Evolutionary conservation across 306 rosid species (phyloP), one percentile per base, ranked within the genome.

Genomic region (Begonia loranthoides): DNA sequence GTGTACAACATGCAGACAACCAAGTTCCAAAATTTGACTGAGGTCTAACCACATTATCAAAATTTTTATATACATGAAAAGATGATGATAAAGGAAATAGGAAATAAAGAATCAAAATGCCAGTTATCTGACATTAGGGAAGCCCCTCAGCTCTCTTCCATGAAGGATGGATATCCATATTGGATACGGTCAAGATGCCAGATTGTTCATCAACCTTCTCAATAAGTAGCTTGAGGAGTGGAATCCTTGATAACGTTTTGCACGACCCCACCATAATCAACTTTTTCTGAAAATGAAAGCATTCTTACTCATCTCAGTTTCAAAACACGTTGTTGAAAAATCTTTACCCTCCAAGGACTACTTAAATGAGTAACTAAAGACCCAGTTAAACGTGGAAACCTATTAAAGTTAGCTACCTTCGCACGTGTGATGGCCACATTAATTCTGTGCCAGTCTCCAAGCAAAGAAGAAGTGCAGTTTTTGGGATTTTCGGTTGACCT

Each of bases 371-470:
- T 22, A 2, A 22, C 36, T 28, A 43, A 39, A 39, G 10, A 5
- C 16, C 12, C 5, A 47, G 21, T 19, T 5, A 2, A 33, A 1
- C 10, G n/a, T 5, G 28, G 40, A 45, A 44, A 68, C 28, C 55
- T 0, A 60, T 19, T 14, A 10, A 24, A 51, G 14, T 33, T 58
- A 10, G 58, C 38, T 10, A 90, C 95, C 97, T 82, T 82, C 36
- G 92, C 97, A 64, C 95, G 89, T 14, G 97, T 90, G 47, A 90
- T 74, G 54, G 95, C 97, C 45, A 90, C 95, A 58, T 90, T 90
- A 58, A 85, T 82, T 71, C 94, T 68, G 68, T 86, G 97, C 97
- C 97, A 90, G 61, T 90, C 97, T 68, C 94, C 87, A 12, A 90
- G 97, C 56, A 90, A 72, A 47, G 94, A 79, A 57, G 83, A 75